Base-by-base conservation (phyloP, 306 rosid species). In the Prunus mume region DNA sequence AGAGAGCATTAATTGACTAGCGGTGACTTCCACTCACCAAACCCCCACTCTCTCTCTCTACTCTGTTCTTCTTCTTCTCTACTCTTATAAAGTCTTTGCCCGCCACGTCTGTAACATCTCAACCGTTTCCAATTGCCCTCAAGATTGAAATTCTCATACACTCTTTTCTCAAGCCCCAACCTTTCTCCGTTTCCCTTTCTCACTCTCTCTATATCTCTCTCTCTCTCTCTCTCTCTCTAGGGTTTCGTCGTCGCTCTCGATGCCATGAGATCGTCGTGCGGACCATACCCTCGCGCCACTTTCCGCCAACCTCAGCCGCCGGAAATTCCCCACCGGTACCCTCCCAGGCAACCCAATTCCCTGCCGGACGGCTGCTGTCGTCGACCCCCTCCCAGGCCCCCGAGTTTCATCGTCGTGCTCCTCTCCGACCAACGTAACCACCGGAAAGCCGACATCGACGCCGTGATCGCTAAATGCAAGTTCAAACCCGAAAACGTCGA, bases 401-500 rank as follows among this genome's bases (percentile, higher is more conserved):
- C 84, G 0, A 85, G 87, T 77, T 92, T 92, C 70, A 57, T 81
- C 20, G 71, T 90, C 38, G 24, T 78, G 25, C 86, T 94, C 17
- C 77, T 79, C 28, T 19, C 69, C 30, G 86, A 73, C 13, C 61
- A 68, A 17, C 86, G 88, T 0, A 6, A 46, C 27, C 60, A 30
- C 46, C 0, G 9, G 38, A 73, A 56, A 2, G 71, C 79, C 0
- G 78, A 73, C 8, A 76, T 88, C 1, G 80, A 78, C 69, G 71
- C 71, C 4, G 27, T 95, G 79, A 79, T 92, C 54, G 65, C 68
- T 1, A 70, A 78, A 71, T 89, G 92, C 76, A 15, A 50, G 62
- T 47, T 77, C 11, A 68, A 62, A 80, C 85, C 91, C 12, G 86
- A 85, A 1, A n/a, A 15, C 2, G 68, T 18, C 32, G 27, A 24